Percentiles rank a stretch among this genome's conserved stretches.
phyloP scores from a whole-genome alignment of 345 rosid genomes.

The Syzygium aromaticum region DNA sequence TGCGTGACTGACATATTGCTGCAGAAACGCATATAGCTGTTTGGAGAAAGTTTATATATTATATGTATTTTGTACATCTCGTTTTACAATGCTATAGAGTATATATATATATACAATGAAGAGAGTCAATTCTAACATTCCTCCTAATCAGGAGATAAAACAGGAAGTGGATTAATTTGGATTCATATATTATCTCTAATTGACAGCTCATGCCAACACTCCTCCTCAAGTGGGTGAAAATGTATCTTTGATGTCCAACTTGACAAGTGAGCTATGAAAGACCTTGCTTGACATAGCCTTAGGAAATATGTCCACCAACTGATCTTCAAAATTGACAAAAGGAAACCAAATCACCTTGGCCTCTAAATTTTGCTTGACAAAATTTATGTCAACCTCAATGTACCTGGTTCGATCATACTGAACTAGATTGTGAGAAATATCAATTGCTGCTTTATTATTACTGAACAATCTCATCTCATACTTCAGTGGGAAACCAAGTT shows the following conservation, averaged over 20 bases:
- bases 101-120: too few species aligned
- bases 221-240: background rate
- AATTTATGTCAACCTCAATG: background rate
- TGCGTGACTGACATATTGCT: too few species aligned
- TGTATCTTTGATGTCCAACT: background rate
- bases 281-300: background rate
- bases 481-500: background rate
- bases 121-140: too few species aligned
- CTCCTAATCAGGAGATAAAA: too few species aligned
- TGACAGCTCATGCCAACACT: background rate
- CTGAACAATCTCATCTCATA: background rate
- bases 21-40: too few species aligned
- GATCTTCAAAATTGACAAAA: background rate
- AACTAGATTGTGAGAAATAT: background rate
- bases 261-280: background rate
- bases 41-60: too few species aligned
- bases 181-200: background rate
- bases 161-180: too few species aligned
- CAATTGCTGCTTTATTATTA: background rate
- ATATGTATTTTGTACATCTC: too few species aligned
- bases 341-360: background rate
- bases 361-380: background rate
- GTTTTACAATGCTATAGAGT: too few species aligned
- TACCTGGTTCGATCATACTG: rapidly evolving
- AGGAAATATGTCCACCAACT: background rate